Evolutionary conservation across 805 yeast species (phyloP), one percentile per base, ranked within the genome.

Genomic region (Nakazawaea sp.): DNA sequence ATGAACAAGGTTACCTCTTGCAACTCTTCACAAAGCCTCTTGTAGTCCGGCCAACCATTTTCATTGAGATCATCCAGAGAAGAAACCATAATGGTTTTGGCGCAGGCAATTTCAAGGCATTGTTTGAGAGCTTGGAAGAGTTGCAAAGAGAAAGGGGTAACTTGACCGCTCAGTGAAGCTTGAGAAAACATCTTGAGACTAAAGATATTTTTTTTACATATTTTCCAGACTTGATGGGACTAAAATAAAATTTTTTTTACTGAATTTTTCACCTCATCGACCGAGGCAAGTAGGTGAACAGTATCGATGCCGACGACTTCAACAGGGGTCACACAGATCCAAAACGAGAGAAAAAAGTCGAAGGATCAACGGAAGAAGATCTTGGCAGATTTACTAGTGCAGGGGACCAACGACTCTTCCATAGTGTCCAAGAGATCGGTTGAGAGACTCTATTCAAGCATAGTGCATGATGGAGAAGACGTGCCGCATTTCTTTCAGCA

Each of bases 51-150:
- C 96, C 96, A 20, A 84, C 95, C 0, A 66, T 85, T 31, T 86
- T 86, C 52, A 62, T 86, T 45, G 95, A 86, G 55, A 70, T 86
- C 18, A 86, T 86, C 44, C 92, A 86, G 58, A 69, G 95, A 43
- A 66, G 70, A 47, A 81, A 83, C 49, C 89, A 83, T 53, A 70
- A 79, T 43, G 96, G 96, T 0, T 86, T 86, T 58, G 96, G 95
- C 1, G 87, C 87, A 34, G 95, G 95, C 2, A 86, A 88, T 43
- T 86, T 86, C 62, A 81, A 77, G 53, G 83, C 92, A 0, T 61
- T 87, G 27, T 86, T 83, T 51, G 89, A 85, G 51, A 74, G 82
- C 5, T 76, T 86, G 40, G 96, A 86, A 54, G 67, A 68, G n/a
- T 89, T 84, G 46, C 95, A 86, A 53, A 65, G 55, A 40, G 50